Evolutionary conservation across 2,329 filamentous ascomycete species (phyloP), one percentile per base, ranked within the genome.

Genomic region (Penicillium sclerotiorum): DNA sequence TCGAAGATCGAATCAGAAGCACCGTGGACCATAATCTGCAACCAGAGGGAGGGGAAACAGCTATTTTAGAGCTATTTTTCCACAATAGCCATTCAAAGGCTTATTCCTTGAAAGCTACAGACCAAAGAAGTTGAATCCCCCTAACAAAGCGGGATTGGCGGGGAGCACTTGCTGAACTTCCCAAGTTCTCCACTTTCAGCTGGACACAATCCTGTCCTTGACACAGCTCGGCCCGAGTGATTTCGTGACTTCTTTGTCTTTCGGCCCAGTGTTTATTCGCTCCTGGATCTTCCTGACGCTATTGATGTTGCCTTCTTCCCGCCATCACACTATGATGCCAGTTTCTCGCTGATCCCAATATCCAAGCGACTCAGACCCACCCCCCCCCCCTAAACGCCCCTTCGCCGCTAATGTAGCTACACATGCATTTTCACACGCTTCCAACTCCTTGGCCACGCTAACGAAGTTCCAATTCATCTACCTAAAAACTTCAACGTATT

Each of bases 401-500:
- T n/a, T n/a, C n/a, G n/a, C n/a, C n/a, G n/a, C n/a, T n/a, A n/a
- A n/a, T n/a, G n/a, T n/a, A n/a, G n/a, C n/a, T n/a, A n/a, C n/a
- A n/a, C n/a, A n/a, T n/a, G n/a, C n/a, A n/a, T n/a, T n/a, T n/a
- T n/a, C n/a, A n/a, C n/a, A n/a, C n/a, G n/a, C n/a, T n/a, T n/a
- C n/a, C n/a, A n/a, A n/a, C n/a, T n/a, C n/a, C n/a, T n/a, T n/a
- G n/a, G n/a, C n/a, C n/a, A n/a, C n/a, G n/a, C n/a, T 28, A 28
- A 2, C 6, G 13, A 9, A 8, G 3, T 28, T 28, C 13, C 25
- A 9, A 13, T 28, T 28, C 25, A 28, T 13, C 13, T 28, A 25
- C 65, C 64, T 40, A 78, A 62, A 43, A 81, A 77, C 53, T 81
- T 85, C 46, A 92, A 73, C 61, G 84, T 89, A 66, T 77, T 83